phyloP scores from a whole-genome alignment of 495 filamentous ascomycete genomes.

The Podospora australis region DNA sequence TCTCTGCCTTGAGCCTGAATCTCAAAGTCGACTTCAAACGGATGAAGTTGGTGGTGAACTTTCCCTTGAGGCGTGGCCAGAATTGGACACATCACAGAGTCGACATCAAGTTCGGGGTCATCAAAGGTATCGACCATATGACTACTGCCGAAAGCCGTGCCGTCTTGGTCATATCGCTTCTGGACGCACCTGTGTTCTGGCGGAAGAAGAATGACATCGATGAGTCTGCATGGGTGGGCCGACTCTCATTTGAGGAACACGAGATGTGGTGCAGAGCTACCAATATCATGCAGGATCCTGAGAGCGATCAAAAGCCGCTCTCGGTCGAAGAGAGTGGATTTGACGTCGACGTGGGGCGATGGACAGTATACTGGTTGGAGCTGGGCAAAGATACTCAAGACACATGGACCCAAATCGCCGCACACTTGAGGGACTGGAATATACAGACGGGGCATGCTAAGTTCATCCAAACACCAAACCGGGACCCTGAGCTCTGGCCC shows the following conservation, averaged over 20 bases:
- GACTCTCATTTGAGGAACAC: slow-evolving; percentile 53
- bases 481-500: slow-evolving; percentile 44
- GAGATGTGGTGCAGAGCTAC: slow-evolving; percentile 75
- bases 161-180: slow-evolving; percentile 52
- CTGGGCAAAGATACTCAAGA: slow-evolving; percentile 30
- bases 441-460: slow-evolving; percentile 39
- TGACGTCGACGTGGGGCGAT: slow-evolving; percentile 72
- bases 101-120: slow-evolving; percentile 57
- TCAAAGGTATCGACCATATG: slow-evolving; percentile 50
- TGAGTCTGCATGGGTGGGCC: slow-evolving; percentile 37
- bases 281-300: slow-evolving; percentile 51
- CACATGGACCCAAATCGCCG: slow-evolving; percentile 39
- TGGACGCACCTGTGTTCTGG: slow-evolving; percentile 60
- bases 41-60: slow-evolving; percentile 38
- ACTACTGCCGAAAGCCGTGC: slow-evolving; percentile 26
- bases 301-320: slow-evolving; percentile 33
- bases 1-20: slow-evolving; percentile 11
- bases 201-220: slow-evolving; percentile 40
- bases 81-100: slow-evolving; percentile 35
- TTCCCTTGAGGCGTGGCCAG: slow-evolving; percentile 1
- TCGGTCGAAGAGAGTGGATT: slow-evolving; percentile 50
- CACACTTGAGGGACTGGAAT: slow-evolving; percentile 68
- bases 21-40: slow-evolving; percentile 40
- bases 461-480: slow-evolving; percentile 19
- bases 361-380: slow-evolving; percentile 60